A percentile compares a stretch with the other conserved stretches of the same genome.
phyloP scores from a whole-genome alignment of 345 rosid species.

The Eucalyptus tenuipes region DNA sequence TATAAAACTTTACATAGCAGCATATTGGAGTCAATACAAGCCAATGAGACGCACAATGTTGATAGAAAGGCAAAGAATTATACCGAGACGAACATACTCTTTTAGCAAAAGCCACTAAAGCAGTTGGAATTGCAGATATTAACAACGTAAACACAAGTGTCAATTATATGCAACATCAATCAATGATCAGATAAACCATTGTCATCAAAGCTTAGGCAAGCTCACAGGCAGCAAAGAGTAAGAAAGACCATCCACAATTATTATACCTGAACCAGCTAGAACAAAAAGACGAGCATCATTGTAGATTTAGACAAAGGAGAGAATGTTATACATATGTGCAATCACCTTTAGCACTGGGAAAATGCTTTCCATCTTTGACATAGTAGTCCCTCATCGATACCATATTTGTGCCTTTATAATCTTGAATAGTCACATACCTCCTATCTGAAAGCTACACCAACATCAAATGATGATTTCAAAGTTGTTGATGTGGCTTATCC shows the following conservation, averaged over 20 bases:
- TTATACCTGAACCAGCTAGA: not conserved
- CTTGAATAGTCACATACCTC: conserved; percentile 31
- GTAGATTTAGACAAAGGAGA: not conserved
- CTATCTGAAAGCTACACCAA: conserved; percentile 48
- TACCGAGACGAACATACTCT: not conserved
- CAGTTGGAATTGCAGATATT: not conserved
- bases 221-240: not conserved
- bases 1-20: not conserved
- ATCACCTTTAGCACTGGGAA: conserved; percentile 38
- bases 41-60: not conserved
- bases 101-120: not conserved
- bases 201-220: not conserved
- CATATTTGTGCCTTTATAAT: conserved; percentile 26
- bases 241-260: not conserved
- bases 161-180: not conserved
- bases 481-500: not conserved
- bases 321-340: not conserved
- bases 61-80: not conserved
- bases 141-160: not conserved
- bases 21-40: not conserved
- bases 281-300: not conserved
- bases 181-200: not conserved
- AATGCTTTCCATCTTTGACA: conserved; percentile 28
- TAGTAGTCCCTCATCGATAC: conserved; percentile 43
- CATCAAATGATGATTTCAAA: not conserved